Evolutionary conservation across 2,329 filamentous ascomycete genomes (phyloP).

Genomic region (Metarhizium album): DNA sequence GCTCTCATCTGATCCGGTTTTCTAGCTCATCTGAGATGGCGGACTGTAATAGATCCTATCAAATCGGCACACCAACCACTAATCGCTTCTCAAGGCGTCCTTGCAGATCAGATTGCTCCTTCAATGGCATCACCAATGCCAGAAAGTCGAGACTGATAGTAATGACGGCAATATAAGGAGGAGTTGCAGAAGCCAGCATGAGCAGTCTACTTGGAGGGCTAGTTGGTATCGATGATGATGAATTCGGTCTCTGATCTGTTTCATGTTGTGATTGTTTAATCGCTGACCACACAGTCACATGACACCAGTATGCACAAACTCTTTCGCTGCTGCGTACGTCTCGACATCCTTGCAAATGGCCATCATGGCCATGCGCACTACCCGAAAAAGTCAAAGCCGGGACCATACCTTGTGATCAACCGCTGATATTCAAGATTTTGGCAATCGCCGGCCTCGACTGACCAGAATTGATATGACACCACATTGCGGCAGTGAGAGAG

Average conservation of each 20-base stretch:
- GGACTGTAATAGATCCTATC: constrained; percentile 34
- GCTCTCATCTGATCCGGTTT: neutral
- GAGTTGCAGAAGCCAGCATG: constrained; percentile 50
- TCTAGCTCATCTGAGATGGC: constrained; percentile 44
- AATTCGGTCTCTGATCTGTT: no score
- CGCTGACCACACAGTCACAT: no score
- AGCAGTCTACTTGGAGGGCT: constrained; percentile 29
- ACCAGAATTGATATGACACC: no score
- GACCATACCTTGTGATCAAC: no score
- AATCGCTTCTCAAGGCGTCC: constrained; percentile 37
- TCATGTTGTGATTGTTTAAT: no score
- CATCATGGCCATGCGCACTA: constrained; percentile 45
- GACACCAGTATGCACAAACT: constrained; percentile 35
- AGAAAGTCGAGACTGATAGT: constrained; percentile 25
- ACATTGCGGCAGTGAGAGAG: no score
- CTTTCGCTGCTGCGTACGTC: constrained; percentile 41
- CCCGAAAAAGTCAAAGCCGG: constrained; percentile 23
- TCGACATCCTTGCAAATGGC: constrained; percentile 37
- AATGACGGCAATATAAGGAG: constrained; percentile 52
- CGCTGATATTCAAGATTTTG: no score
- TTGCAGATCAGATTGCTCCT: constrained; percentile 48
- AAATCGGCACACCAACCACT: constrained; percentile 19
- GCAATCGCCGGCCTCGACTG: no score
- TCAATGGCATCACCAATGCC: constrained; percentile 52
- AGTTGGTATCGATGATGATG: no score